These are phyloP conservation scores for Nigrospora osmanthi DNA, from an alignment of 2,329 filamentous ascomycete genomes.

Conservation along the genomic window DNA sequence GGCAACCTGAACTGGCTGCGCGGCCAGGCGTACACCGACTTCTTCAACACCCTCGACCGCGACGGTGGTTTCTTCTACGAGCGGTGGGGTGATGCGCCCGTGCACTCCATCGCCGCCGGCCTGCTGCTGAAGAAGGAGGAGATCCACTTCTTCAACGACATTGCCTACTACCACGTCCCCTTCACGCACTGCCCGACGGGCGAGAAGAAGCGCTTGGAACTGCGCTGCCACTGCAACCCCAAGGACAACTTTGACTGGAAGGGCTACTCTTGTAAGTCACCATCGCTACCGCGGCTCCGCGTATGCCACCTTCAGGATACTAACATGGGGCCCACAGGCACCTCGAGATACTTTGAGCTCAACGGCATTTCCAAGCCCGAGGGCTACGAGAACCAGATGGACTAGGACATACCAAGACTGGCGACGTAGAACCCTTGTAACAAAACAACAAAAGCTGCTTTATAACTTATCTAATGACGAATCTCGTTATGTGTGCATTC, in stretches of 20 bases:
- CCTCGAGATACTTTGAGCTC: constrained; percentile 75
- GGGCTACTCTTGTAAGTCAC: constrained; percentile 80
- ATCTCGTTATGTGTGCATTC: too few relatives aligned
- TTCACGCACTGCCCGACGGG: constrained; percentile 96
- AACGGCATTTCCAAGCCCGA: constrained; percentile 76
- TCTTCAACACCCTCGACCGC: constrained; percentile 77
- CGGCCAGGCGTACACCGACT: constrained; percentile 82
- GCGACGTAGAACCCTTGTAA: too few relatives aligned
- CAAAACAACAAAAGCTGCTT: too few relatives aligned
- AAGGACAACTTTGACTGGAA: constrained; percentile 99
- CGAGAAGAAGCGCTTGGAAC: constrained; percentile 73
- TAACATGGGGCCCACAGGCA: constrained; percentile 47
- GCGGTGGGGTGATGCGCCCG: constrained; percentile 93
- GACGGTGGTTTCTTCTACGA: constrained; percentile 99
- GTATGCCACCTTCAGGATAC: constrained; percentile 8
- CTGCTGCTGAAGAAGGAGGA: constrained; percentile 87
- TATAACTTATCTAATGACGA: too few relatives aligned
- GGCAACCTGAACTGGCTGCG: constrained; percentile 91
- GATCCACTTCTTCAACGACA: constrained; percentile 98
- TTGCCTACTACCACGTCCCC: constrained; percentile 94
- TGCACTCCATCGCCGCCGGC: constrained; percentile 92
- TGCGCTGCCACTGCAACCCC: constrained; percentile 92
- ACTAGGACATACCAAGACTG: neutral
- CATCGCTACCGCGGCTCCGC: too few relatives aligned
- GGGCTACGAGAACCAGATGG: constrained; percentile 68